A percentile compares a stretch with the other conserved stretches of the same genome.
Conservation (phyloP, 1,284 basidiomycete species). For the Cryptococcus hybrid region DNA sequence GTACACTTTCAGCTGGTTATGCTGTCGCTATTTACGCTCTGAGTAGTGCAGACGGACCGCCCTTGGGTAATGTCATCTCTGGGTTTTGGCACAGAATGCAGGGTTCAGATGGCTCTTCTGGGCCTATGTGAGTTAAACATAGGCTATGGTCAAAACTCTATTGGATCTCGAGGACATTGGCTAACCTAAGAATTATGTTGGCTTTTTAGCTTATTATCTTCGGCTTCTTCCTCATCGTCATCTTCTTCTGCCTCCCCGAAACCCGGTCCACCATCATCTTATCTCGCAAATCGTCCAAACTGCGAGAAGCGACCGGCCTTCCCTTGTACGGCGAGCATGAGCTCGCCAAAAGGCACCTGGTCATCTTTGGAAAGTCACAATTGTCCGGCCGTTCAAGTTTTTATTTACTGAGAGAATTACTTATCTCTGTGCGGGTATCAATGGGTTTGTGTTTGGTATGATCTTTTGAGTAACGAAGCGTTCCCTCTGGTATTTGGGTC, state of each 20-base stretch:
- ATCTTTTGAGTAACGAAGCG: constrained; percentile 42
- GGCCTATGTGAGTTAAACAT: constrained; percentile 19
- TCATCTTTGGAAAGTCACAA: constrained; percentile 24
- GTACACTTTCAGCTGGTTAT: constrained; percentile 9
- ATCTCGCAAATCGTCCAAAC: constrained; percentile 10
- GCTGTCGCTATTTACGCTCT: constrained; percentile 31
- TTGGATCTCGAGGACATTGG: too few relatives aligned
- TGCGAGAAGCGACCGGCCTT: constrained; percentile 14
- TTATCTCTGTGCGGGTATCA: constrained; percentile 31
- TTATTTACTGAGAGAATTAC: constrained; percentile 37
- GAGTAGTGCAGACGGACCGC: constrained; percentile 28
- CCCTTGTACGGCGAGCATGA: constrained; percentile 21
- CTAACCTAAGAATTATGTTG: too few relatives aligned
- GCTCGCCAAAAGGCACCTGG: constrained; percentile 16
- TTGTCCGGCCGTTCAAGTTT: constrained; percentile 31
- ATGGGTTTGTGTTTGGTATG: constrained; percentile 35
- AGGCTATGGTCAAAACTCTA: too few relatives aligned
- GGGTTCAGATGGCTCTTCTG: constrained; percentile 37
- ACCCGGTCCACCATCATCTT: constrained; percentile 34
- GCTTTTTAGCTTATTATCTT: constrained; percentile 22
- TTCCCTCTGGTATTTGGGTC: constrained; percentile 35
- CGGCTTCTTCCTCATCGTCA: constrained; percentile 24
- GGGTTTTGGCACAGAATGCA: constrained; percentile 29
- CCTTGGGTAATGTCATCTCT: constrained; percentile 26
- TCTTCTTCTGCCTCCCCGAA: constrained; percentile 28